These are phyloP conservation scores for Fusarium protoensiforme DNA, from an alignment of 2,329 filamentous ascomycete species.

Conservation along the genomic window DNA sequence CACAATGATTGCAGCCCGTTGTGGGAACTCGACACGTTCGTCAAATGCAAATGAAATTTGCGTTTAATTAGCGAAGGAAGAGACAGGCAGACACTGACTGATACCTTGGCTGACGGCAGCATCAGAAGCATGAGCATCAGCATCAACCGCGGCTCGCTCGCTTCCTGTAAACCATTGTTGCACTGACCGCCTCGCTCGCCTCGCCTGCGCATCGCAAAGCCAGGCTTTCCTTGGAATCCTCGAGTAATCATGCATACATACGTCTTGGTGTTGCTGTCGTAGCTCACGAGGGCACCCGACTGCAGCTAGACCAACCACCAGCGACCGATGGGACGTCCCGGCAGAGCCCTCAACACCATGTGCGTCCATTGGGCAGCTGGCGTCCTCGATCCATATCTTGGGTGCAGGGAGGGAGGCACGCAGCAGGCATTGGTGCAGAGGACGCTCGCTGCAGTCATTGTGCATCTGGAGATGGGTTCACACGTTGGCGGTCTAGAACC, in stretches of 20 bases:
- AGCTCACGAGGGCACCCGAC: slow-evolving; percentile 39
- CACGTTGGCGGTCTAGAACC: slow-evolving; percentile 29
- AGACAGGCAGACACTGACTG: not conserved
- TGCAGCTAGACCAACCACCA: slow-evolving; percentile 27
- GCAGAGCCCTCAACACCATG: slow-evolving; percentile 1
- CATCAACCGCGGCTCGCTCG: slow-evolving; percentile 28
- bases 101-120: not conserved
- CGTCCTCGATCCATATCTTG: slow-evolving; percentile 25
- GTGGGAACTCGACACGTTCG: slow-evolving; percentile 19
- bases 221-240: slow-evolving; percentile 26
- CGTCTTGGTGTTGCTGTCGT: slow-evolving; percentile 21
- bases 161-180: not conserved
- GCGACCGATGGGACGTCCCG: slow-evolving; percentile 15
- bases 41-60: slow-evolving; percentile 18
- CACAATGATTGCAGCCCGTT: slow-evolving; percentile 12
- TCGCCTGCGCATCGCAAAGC: not conserved
- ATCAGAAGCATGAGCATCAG: not conserved
- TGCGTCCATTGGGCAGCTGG: slow-evolving; percentile 23
- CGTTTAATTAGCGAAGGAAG: slow-evolving; percentile 11
- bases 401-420: slow-evolving; percentile 23
- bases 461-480: slow-evolving; percentile 7
- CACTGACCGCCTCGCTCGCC: slow-evolving; percentile 28
- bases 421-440: slow-evolving; percentile 10
- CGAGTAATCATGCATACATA: slow-evolving; percentile 30
- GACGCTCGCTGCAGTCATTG: slow-evolving; percentile 8